Conservation (phyloP, 139 green algal species). For the Asterochloris sp. region DNA sequence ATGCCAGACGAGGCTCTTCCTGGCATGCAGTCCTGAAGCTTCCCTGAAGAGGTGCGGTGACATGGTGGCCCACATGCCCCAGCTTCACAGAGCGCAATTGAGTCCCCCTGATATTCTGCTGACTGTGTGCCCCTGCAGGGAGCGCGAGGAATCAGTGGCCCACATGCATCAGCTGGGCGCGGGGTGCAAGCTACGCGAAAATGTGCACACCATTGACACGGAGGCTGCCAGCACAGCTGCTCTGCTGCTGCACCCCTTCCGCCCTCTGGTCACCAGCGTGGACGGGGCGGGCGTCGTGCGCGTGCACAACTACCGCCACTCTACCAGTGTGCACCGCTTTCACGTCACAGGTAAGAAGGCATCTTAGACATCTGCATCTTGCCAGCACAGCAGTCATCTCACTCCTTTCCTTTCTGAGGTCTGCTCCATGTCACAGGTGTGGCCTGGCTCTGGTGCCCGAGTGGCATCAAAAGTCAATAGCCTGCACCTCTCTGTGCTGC, state of each 20-base stretch:
- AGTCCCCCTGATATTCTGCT: too few species aligned
- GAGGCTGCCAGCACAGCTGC: conserved; percentile 34
- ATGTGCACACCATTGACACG: conserved; percentile 46
- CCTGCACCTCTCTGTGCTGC: too few species aligned
- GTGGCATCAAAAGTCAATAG: too few species aligned
- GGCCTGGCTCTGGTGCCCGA: too few species aligned
- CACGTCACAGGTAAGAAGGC: conserved; percentile 18
- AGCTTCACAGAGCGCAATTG: too few species aligned
- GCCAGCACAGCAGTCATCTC: background rate
- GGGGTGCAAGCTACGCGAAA: conserved; percentile 15
- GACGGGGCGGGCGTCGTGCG: conserved; percentile 57
- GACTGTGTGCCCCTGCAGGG: background rate
- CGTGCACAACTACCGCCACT: conserved; percentile 20
- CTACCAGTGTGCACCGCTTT: conserved; percentile 27
- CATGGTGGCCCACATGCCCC: too few species aligned
- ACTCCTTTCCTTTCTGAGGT: background rate
- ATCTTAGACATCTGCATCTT: background rate
- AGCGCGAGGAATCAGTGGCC: background rate
- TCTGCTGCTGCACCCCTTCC: conserved; percentile 73
- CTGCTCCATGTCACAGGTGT: too few species aligned
- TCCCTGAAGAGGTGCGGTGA: too few species aligned
- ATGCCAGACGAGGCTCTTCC: too few species aligned
- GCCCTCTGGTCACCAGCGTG: conserved; percentile 48
- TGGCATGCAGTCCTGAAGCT: too few species aligned
- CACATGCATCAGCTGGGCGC: conserved; percentile 9